Base-by-base conservation (phyloP, 1,139 yeast genomes). In the Scheffersomyces insectosa region DNA sequence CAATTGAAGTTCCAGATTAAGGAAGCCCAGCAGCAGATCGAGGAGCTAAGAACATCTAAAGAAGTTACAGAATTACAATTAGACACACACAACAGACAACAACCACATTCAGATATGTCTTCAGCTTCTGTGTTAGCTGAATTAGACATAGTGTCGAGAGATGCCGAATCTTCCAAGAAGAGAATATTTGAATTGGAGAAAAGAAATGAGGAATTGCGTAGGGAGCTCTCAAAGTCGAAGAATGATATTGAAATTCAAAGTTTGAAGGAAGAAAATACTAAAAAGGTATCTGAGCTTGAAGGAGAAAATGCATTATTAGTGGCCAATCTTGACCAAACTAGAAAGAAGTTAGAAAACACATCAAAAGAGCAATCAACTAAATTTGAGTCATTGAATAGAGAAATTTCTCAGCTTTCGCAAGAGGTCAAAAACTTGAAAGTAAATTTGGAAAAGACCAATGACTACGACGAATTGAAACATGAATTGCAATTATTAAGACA, bases 381-480 rank as follows among this genome's bases (percentile, higher is more conserved):
- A 35, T 49, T 63, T 5, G 78, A 75, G 11, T 46, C 62, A 5
- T 55, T 68, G 30, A 68, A 66, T 36, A 65, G 80, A 38, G 89
- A 87, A 49, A 56, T 75, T 3, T 57, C 60, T 2, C 75, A 75
- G 36, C 66, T 82, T 52, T 67, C 66, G 12, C 62, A 65, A 12
- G 95, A 87, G 55, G 63, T 81, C 28, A 71, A 68, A 10, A 60
- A 66, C 27, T 68, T 86, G 49, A 78, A 79, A 53, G 61, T 59
- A 42, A 74, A 75, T 43, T 58, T 82, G 37, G 67, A 66, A 2
- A 62, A 65, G 35, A 75, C 80, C 29, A 66, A 72, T 3, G 91
- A 85, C 59, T 90, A 91, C 62, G 90, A 86, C 42, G 89, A 87
- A 50, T 63, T 90, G 40, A 89, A 88, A 61, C 78, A 79, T 40